Conservation (phyloP, 345 rosid genomes). For the Excoecaria agallocha region DNA sequence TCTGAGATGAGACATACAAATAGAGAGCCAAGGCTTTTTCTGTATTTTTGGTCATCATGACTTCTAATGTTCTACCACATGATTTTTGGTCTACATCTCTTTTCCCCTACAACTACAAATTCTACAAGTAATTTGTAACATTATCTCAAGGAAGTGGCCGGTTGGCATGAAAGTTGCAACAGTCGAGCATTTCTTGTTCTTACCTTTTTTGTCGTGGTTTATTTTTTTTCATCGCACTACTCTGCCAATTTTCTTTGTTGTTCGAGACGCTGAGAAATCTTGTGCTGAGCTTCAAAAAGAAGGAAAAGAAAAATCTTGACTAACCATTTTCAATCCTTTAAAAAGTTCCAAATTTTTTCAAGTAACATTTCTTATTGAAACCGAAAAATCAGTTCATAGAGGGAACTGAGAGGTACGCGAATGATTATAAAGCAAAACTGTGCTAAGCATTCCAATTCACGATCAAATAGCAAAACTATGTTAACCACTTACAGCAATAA, state of each 20-base stretch:
- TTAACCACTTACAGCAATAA: not conserved
- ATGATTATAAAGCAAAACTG: not conserved
- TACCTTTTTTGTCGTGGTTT: too few species aligned
- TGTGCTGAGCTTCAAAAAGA: too few species aligned
- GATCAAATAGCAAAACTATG: not conserved
- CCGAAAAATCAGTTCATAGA: not conserved
- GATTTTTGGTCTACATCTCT: not conserved
- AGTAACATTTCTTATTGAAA: too few species aligned
- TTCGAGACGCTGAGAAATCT: too few species aligned
- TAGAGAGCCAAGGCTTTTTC: not conserved
- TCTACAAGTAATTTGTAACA: not conserved
- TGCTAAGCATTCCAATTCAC: not conserved
- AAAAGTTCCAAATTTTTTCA: too few species aligned
- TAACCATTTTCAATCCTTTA: too few species aligned
- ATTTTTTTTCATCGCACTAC: too few species aligned
- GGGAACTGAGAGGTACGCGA: not conserved
- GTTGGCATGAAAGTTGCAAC: not conserved
- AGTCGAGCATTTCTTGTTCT: too few species aligned
- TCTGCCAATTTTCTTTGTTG: too few species aligned
- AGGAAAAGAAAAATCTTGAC: too few species aligned
- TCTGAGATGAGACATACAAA: not conserved
- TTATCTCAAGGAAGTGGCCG: not conserved
- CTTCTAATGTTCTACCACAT: not conserved
- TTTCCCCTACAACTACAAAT: not conserved
- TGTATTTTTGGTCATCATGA: not conserved